These are phyloP conservation scores for Aotearoamyces nothofagi DNA, from an alignment of 2,329 filamentous ascomycete species.

Conservation along the genomic window DNA sequence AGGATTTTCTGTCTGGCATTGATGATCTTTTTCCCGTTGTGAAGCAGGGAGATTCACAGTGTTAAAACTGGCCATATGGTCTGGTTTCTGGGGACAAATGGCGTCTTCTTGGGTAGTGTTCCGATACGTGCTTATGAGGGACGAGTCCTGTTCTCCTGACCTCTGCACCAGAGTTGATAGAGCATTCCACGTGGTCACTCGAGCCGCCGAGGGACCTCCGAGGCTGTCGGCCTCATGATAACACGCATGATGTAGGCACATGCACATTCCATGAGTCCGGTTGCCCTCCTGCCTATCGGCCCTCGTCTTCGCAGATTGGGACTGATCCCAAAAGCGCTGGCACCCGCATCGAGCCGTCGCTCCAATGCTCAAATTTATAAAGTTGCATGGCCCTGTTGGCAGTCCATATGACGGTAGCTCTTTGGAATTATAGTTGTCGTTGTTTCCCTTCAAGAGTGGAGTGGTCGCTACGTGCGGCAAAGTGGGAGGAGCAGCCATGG, in stretches of 20 bases:
- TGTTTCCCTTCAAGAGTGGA: conserved; percentile 14
- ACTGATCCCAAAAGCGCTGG: conserved; percentile 33
- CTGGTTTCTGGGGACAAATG: not conserved
- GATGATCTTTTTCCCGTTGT: too few relatives aligned
- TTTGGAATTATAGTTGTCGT: conserved; percentile 8
- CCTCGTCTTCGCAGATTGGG: conserved; percentile 6
- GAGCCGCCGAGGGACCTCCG: conserved; percentile 3
- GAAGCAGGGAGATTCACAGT: too few relatives aligned
- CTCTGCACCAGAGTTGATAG: conserved; percentile 1
- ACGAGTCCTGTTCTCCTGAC: conserved; percentile 2
- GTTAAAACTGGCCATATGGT: not conserved
- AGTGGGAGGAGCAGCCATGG: conserved; percentile 15
- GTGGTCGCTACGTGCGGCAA: conserved; percentile 12
- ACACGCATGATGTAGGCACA: conserved; percentile 41
- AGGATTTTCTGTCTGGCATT: too few relatives aligned
- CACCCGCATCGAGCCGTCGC: conserved; percentile 33
- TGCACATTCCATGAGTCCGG: conserved; percentile 22
- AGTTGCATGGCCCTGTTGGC: conserved; percentile 36
- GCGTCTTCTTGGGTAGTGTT: not conserved
- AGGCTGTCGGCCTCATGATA: conserved; percentile 26
- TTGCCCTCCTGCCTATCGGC: conserved; percentile 1
- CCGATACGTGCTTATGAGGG: conserved; percentile 2
- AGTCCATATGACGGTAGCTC: conserved; percentile 9
- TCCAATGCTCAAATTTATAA: conserved; percentile 28
- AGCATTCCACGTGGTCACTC: conserved; percentile 4